Percentiles rank a stretch among this genome's conserved stretches.
phyloP scores from a whole-genome alignment of 2,329 filamentous ascomycete species.

The Fusarium sublunatum region DNA sequence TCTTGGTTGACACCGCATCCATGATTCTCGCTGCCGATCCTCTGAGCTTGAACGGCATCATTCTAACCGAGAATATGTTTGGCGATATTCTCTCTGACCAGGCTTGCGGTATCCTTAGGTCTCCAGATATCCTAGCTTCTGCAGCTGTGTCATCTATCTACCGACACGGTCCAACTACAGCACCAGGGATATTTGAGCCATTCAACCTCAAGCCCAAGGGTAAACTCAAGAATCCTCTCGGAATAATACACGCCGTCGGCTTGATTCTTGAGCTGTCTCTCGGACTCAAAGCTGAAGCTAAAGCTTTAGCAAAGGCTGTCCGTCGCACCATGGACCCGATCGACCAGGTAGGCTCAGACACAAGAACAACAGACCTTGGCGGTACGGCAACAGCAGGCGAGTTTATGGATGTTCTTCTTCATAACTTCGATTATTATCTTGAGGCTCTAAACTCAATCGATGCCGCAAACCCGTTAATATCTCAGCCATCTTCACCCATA shows the following conservation, averaged over 20 bases:
- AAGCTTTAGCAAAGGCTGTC: constrained; percentile 23
- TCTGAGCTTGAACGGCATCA: constrained; percentile 37
- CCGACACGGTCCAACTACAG: neutral
- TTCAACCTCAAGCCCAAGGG: constrained; percentile 19
- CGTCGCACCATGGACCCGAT: constrained; percentile 29
- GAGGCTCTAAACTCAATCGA: constrained; percentile 27
- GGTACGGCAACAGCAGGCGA: constrained; percentile 11
- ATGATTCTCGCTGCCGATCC: constrained; percentile 38
- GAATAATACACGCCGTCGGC: constrained; percentile 19
- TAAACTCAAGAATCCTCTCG: constrained; percentile 8
- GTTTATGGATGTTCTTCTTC: constrained; percentile 21
- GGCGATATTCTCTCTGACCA: constrained; percentile 45
- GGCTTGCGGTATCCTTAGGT: constrained; percentile 32
- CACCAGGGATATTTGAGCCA: constrained; percentile 27
- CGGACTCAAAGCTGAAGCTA: constrained; percentile 5
- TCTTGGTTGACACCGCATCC: constrained; percentile 40
- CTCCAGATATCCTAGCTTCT: constrained; percentile 20
- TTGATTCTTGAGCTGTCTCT: constrained; percentile 26
- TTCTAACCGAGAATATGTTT: constrained; percentile 43
- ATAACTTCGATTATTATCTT: constrained; percentile 26
- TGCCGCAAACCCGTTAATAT: neutral
- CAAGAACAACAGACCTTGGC: constrained; percentile 17
- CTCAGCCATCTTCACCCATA: neutral
- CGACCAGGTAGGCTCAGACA: constrained; percentile 26
- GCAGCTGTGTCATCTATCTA: constrained; percentile 7